Evolutionary conservation across 208 protist genomes (phyloP).

Genomic region (Leishmania tropica): DNA sequence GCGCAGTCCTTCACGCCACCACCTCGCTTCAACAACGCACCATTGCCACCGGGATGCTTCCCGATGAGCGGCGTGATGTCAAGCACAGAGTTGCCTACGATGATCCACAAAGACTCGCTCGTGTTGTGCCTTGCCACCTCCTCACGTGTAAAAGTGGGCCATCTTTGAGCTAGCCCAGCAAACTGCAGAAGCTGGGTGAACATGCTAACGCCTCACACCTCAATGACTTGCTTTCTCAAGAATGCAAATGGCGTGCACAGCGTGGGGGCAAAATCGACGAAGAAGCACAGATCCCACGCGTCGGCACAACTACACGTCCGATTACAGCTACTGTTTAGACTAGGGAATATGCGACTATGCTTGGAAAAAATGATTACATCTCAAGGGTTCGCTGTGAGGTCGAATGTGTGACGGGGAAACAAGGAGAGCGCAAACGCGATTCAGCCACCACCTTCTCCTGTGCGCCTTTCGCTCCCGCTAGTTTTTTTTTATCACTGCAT

Average conservation of each 20-base stretch:
- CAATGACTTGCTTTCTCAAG: background rate
- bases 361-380: background rate
- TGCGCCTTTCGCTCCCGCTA: background rate
- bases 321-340: background rate
- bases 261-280: background rate
- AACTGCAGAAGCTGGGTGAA: constrained; percentile 40
- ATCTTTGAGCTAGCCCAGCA: constrained; percentile 47
- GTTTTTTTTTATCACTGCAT: background rate
- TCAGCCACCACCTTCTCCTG: background rate
- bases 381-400: background rate
- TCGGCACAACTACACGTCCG: background rate
- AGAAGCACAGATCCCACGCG: background rate
- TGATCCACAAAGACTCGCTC: constrained; percentile 63
- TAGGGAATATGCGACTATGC: background rate
- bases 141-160: constrained; percentile 53
- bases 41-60: constrained; percentile 61
- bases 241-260: background rate
- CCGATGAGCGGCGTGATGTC: constrained; percentile 69
- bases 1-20: constrained; percentile 73
- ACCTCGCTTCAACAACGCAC: constrained; percentile 66
- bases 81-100: constrained; percentile 68
- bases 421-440: background rate
- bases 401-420: constrained; percentile 1
- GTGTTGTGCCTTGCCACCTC: constrained; percentile 69
- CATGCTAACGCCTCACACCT: constrained; percentile 10